Percentiles rank a stretch among this genome's conserved stretches.
phyloP scores from a whole-genome alignment of 805 yeast species.

The Saccharomyces jurei region DNA sequence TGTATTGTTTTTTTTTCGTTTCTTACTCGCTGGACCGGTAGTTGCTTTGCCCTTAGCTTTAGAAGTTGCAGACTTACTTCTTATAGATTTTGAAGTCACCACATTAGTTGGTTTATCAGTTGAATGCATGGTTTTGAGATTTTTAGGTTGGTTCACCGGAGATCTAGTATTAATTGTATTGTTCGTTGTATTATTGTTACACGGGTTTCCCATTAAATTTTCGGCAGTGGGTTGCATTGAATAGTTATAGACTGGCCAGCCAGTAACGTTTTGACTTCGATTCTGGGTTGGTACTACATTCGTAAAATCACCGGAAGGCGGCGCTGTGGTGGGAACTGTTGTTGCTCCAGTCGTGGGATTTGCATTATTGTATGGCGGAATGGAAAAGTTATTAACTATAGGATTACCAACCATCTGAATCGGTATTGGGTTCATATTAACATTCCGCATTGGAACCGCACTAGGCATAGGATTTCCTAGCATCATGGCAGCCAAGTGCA shows the following conservation, averaged over 20 bases:
- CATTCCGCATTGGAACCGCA: background rate
- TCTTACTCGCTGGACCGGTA: background rate
- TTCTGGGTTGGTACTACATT: background rate
- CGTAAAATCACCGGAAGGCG: background rate
- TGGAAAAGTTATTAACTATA: background rate
- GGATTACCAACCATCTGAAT: background rate
- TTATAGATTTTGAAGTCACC: background rate
- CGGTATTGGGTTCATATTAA: background rate
- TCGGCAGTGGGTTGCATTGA: background rate
- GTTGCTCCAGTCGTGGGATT: background rate
- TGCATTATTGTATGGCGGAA: background rate
- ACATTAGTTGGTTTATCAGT: background rate
- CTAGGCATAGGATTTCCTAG: background rate
- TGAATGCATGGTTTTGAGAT: background rate
- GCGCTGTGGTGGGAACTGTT: background rate
- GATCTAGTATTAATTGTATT: background rate
- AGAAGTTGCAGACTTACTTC: conserved; percentile 5
- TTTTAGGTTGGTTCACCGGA: background rate
- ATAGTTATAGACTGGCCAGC: background rate
- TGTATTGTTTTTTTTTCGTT: background rate
- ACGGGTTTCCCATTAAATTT: background rate
- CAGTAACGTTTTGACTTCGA: background rate
- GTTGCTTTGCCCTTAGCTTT: conserved; percentile 2
- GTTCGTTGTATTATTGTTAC: background rate
- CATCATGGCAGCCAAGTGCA: conserved; percentile 7